Evolutionary conservation across 2,329 filamentous ascomycete species (phyloP), one percentile per base, ranked within the genome.

Genomic region (Aspergillus sergii): DNA sequence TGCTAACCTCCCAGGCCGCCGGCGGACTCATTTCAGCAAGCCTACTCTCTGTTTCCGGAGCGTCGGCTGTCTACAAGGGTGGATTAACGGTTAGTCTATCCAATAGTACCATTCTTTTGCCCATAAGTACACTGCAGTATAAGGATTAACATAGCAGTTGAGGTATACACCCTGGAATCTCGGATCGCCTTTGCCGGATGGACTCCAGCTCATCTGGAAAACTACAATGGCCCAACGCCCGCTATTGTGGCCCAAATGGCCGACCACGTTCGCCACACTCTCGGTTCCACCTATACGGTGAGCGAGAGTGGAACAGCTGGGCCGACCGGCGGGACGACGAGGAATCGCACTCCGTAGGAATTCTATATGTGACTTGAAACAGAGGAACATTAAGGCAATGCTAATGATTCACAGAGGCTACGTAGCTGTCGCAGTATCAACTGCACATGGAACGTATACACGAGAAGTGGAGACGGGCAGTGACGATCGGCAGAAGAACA

Each of bases 271-370:
- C 76, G 87, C n/a, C 75, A 70, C n/a, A 85, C 81, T 51, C 73
- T 89, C 30, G 79, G 79, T 8, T 82, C 81, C 62, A 88, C 85
- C 21, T 89, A 88, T 70, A 83, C 83, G 10, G 70, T 89, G 9
- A 81, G 80, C 60, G 86, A 89, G 78, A 86, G 83, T 58, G 88
- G 88, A 1, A 89, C 87, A 2, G 88, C 87, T n/a, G 88, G 88
- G 0, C 88, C 88, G 10, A 88, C 84, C 0, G 86, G 84, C 14
- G 87, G 87, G 0, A 76, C 75, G 32, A 85, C 83, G 51, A 79
- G 76, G 65, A 89, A 89, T 72, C 75, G 87, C 45, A 85, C 80
- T 41, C 87, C 87, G 78, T 85, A 64, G 70, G 74, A 71, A 41
- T 39, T 48, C 46, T n/a, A 55, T 39, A 32, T 14, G 36, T 11